Conservation (phyloP, 1,284 basidiomycete genomes). For the Sporisorium reilianum region DNA sequence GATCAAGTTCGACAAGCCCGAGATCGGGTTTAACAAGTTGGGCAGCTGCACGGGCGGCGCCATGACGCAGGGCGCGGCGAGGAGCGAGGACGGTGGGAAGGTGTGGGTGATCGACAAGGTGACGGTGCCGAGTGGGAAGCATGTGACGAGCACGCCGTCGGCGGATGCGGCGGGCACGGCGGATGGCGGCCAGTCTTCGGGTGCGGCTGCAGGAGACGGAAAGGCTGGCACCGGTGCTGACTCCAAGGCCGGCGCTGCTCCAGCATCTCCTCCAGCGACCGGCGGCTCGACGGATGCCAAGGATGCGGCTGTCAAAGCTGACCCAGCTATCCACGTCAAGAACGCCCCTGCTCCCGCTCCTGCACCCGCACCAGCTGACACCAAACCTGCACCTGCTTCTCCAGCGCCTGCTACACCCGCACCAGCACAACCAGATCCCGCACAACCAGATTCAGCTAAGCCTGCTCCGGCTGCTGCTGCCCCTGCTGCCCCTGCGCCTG, state of each 20-base stretch:
- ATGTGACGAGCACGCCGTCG: constrained; percentile 5
- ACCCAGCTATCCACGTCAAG: not conserved
- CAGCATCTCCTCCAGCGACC: not conserved
- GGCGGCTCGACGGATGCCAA: not conserved
- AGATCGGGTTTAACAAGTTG: constrained; percentile 27
- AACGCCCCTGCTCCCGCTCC: not conserved
- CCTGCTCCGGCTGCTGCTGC: not conserved
- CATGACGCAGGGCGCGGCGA: constrained; percentile 9
- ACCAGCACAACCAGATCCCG: not conserved
- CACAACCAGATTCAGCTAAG: not conserved
- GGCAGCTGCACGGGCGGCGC: constrained; percentile 42
- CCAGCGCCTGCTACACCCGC: not conserved
- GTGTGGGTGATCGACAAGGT: constrained; percentile 44
- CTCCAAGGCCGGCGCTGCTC: too few relatives aligned
- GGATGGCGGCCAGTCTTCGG: not conserved
- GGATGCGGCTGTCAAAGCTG: not conserved
- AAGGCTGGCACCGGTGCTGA: not conserved
- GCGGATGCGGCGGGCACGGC: not conserved
- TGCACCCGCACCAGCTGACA: too few relatives aligned
- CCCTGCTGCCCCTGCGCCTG: not conserved
- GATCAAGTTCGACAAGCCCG: constrained; percentile 30
- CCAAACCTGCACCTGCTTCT: not conserved
- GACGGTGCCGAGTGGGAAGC: constrained; percentile 32
- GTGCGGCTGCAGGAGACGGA: not conserved
- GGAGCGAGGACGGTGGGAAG: constrained; percentile 17